These are phyloP conservation scores for Phaeophleospora eucalypticola DNA, from an alignment of 2,329 filamentous ascomycete species.

Conservation along the genomic window DNA sequence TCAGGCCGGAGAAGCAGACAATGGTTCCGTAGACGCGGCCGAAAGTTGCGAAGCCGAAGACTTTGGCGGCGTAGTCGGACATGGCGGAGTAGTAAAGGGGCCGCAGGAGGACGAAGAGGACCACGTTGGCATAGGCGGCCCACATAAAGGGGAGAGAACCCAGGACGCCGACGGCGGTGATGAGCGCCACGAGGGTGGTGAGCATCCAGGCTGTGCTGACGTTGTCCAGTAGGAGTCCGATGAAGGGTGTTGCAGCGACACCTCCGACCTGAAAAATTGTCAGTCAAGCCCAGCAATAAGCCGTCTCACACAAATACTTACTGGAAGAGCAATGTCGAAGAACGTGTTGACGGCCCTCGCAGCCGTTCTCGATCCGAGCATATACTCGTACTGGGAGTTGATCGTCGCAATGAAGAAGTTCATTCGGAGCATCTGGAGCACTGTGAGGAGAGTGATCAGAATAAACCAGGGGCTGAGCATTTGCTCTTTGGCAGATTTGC, in stretches of 20 bases:
- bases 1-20: constrained; percentile 75
- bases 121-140: constrained; percentile 71
- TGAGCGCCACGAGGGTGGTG: constrained; percentile 62
- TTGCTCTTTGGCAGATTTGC: constrained; percentile 64
- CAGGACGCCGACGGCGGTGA: constrained; percentile 70
- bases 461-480: constrained; percentile 79
- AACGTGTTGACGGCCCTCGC: constrained; percentile 72
- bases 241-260: constrained; percentile 78
- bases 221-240: constrained; percentile 73
- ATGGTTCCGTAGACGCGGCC: constrained; percentile 87
- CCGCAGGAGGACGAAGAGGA: constrained; percentile 76
- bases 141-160: constrained; percentile 69
- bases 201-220: constrained; percentile 69
- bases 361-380: constrained; percentile 60
- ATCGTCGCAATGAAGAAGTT: constrained; percentile 92
- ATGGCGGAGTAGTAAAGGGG: constrained; percentile 89
- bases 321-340: constrained; percentile 76
- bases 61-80: constrained; percentile 82
- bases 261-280: constrained; percentile 56
- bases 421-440: constrained; percentile 51
- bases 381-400: constrained; percentile 71
- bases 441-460: constrained; percentile 74
- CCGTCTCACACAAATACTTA: constrained; percentile 5
- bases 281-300: constrained; percentile 1
- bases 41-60: constrained; percentile 91